phyloP scores from a whole-genome alignment of 306 rosid genomes.

The Cercis canadensis region DNA sequence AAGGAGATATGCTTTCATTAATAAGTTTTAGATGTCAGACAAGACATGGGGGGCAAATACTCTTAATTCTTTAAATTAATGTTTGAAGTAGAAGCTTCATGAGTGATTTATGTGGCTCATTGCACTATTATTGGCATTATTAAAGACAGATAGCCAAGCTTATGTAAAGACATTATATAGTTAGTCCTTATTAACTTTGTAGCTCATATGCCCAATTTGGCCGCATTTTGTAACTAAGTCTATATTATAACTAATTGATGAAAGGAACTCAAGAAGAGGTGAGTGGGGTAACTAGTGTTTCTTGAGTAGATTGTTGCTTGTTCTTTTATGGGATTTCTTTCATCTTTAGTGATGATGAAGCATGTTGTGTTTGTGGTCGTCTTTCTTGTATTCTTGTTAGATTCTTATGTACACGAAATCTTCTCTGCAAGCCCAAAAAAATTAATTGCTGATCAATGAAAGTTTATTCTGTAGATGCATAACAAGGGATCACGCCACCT shows the following conservation, averaged over 20 bases:
- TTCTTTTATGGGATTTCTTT: background rate
- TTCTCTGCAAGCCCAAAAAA: background rate
- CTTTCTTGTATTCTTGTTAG: background rate
- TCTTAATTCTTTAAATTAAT: too few species aligned
- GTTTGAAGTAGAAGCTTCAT: too few species aligned
- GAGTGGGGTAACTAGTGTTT: too few species aligned
- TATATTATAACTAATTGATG: background rate
- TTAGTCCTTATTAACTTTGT: background rate
- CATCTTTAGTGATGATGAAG: background rate
- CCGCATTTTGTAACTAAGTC: too few species aligned
- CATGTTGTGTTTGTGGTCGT: background rate
- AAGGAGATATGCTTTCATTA: too few species aligned
- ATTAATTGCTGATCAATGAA: background rate
- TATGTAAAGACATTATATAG: too few species aligned
- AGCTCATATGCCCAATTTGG: background rate
- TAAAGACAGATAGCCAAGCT: background rate
- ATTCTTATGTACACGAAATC: background rate
- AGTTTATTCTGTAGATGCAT: slow-evolving; percentile 34
- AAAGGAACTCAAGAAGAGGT: background rate
- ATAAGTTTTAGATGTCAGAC: too few species aligned
- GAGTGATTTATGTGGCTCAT: background rate
- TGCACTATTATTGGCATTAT: background rate
- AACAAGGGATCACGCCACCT: slow-evolving; percentile 44
- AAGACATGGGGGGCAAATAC: too few species aligned
- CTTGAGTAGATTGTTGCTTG: background rate